Conservation (phyloP, 106 monocot species). For the Dendrobium huoshanense region DNA sequence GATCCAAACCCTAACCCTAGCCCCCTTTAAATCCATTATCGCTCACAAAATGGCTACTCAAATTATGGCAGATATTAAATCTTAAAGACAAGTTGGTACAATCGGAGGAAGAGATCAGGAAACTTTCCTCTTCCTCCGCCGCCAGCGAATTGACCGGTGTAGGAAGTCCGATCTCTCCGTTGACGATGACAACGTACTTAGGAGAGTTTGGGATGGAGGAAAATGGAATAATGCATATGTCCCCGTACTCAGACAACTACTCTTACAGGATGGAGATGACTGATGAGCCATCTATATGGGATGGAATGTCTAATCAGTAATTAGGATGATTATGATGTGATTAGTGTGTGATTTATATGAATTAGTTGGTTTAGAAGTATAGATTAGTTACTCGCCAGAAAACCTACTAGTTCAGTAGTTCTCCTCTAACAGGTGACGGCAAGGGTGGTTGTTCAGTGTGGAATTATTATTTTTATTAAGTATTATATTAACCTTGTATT, state of each 20-base stretch:
- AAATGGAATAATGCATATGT: neutral
- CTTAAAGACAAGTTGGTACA: slow-evolving; percentile 41
- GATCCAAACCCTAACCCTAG: neutral
- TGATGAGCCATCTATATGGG: slow-evolving; percentile 21
- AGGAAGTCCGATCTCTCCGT: slow-evolving; percentile 46
- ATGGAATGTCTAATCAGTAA: slow-evolving; percentile 7
- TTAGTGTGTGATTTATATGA: neutral
- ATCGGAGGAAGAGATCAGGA: slow-evolving; percentile 45
- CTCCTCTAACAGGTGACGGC: neutral
- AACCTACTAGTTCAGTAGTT: too few species aligned
- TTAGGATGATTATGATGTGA: too few species aligned
- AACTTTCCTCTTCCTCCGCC: slow-evolving; percentile 13
- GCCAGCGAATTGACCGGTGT: neutral
- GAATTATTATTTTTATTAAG: neutral
- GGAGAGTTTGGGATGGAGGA: slow-evolving; percentile 30
- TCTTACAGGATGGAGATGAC: slow-evolving; percentile 34
- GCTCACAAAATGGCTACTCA: neutral
- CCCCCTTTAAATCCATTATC: neutral
- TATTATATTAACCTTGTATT: neutral
- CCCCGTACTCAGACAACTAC: slow-evolving; percentile 10
- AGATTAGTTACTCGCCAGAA: neutral
- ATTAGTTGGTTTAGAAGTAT: too few species aligned
- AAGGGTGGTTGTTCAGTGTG: neutral
- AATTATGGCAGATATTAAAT: slow-evolving; percentile 31
- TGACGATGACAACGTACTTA: slow-evolving; percentile 27